Conservation (phyloP, 2,329 filamentous ascomycete genomes). For the Talaromyces amestolkiae region DNA sequence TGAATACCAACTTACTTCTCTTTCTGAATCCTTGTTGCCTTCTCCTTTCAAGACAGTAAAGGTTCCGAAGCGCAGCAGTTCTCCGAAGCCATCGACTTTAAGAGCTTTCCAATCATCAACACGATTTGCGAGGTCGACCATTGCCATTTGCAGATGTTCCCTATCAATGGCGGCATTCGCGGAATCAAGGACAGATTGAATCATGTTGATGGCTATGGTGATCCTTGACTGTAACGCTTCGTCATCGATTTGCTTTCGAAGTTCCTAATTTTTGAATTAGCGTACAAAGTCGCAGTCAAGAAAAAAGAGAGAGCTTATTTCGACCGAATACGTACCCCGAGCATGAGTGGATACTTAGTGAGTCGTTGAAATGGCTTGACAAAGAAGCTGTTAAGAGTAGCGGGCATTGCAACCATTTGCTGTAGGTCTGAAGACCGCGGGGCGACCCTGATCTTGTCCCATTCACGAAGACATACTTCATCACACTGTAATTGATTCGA, state of each 20-base stretch:
- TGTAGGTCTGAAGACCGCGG: slow-evolving; percentile 62
- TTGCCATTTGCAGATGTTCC: slow-evolving; percentile 77
- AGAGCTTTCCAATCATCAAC: slow-evolving; percentile 98
- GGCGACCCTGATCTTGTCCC: slow-evolving; percentile 77
- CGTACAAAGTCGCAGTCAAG: background rate
- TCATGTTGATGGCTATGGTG: slow-evolving; percentile 71
- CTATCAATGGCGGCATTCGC: slow-evolving; percentile 90
- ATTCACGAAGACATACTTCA: slow-evolving; percentile 76
- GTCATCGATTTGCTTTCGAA: slow-evolving; percentile 79
- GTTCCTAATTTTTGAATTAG: slow-evolving; percentile 57
- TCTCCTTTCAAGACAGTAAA: slow-evolving; percentile 84
- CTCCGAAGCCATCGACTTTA: slow-evolving; percentile 84
- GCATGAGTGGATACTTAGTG: slow-evolving; percentile 87
- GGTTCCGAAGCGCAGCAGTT: slow-evolving; percentile 80
- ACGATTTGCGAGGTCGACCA: slow-evolving; percentile 74
- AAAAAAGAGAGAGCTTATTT: background rate
- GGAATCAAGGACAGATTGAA: slow-evolving; percentile 75
- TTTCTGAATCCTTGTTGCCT: slow-evolving; percentile 77
- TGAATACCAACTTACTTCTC: slow-evolving; percentile 63
- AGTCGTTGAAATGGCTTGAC: slow-evolving; percentile 95
- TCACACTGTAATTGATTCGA: slow-evolving; percentile 93
- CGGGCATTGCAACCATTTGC: slow-evolving; percentile 80
- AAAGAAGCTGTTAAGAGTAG: slow-evolving; percentile 85
- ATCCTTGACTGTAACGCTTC: slow-evolving; percentile 70
- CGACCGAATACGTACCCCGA: slow-evolving; percentile 60